Evolutionary conservation across 768 basidiomycete genomes (phyloP), one percentile per base, ranked within the genome.

Genomic region (Lactifluus pinguis): DNA sequence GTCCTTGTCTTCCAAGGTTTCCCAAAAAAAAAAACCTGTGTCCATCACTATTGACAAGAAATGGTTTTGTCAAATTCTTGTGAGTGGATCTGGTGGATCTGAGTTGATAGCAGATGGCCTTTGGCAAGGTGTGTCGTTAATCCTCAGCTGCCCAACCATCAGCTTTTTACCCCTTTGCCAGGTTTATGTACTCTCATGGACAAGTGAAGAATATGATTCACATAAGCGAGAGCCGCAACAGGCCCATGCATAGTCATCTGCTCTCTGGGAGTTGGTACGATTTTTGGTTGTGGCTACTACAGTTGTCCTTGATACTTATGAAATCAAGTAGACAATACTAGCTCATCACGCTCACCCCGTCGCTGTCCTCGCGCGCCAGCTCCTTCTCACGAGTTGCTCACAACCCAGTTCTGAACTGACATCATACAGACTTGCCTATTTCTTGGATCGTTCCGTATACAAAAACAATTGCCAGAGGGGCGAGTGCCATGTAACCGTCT

Each of bases 381-480:
- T 99, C 11, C 80, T 98, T 52, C 76, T 1, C 81, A 79, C 8
- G 78, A 86, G 52, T 86, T 87, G 0, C 75, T 98, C 11, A 91
- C 92, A 0, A 87, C 89, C 10, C n/a, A 86, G 83, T 9, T 81
- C 92, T 0, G 95, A 98, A 69, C 86, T 99, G 51, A 85, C 90
- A 10, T 84, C 93, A 59, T 94, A 97, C 75, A 95, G 94, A 0
- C 82, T 98, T 25, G 86, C 90, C 0, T 91, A 94, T 68, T 98
- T 99, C 82, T 81, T 98, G 44, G 97, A 98, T 70, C 84, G 95
- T 2, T 98, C 98, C 75, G 91, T 98, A 45, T 98, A 92, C 77
- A 92, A 94, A 73, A 98, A 98, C 70, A 42, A 76, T 74, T 60
- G 75, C 81, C 8, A 87, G 85, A 69, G 95, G 94, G n/a, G 78